A percentile compares a stretch with the other conserved stretches of the same genome.
These are phyloP conservation scores for Mortierella sp. DNA, from an alignment of 371 early-diverging fungal genomes.

Conservation along the genomic window DNA sequence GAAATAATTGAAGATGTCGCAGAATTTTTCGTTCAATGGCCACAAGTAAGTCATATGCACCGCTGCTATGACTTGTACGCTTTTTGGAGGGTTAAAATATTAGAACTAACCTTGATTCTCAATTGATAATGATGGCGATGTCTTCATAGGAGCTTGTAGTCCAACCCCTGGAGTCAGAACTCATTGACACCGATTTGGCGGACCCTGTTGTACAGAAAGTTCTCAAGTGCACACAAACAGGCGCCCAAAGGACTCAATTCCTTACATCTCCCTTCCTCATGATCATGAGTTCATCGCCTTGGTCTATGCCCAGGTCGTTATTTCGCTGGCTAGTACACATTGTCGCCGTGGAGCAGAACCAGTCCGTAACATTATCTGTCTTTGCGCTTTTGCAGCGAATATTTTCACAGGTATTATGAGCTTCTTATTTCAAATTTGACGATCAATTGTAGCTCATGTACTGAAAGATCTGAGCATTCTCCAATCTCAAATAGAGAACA, in stretches of 20 bases:
- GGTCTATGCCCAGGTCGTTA: constrained; percentile 45
- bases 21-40: constrained; percentile 53
- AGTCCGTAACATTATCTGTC: constrained; percentile 16
- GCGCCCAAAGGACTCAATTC: constrained; percentile 20
- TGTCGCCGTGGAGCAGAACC: constrained; percentile 29
- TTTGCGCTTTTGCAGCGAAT: constrained; percentile 27
- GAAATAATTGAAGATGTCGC: constrained; percentile 35
- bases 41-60: constrained; percentile 16
- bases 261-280: constrained; percentile 29
- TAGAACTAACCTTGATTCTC: not conserved
- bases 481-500: constrained; percentile 3
- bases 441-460: not conserved
- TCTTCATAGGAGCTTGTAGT: constrained; percentile 26
- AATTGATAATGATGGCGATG: not conserved
- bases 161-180: constrained; percentile 12
- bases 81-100: not conserved
- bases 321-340: constrained; percentile 50
- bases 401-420: constrained; percentile 41
- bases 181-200: constrained; percentile 5
- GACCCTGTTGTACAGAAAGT: constrained; percentile 37
- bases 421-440: not conserved
- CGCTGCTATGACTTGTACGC: not conserved
- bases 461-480: not conserved
- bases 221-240: constrained; percentile 21
- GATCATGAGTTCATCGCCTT: constrained; percentile 29